Evolutionary conservation across 2,329 filamentous ascomycete species (phyloP), one percentile per base, ranked within the genome.

Genomic region (Paecilomyces fulvus): DNA sequence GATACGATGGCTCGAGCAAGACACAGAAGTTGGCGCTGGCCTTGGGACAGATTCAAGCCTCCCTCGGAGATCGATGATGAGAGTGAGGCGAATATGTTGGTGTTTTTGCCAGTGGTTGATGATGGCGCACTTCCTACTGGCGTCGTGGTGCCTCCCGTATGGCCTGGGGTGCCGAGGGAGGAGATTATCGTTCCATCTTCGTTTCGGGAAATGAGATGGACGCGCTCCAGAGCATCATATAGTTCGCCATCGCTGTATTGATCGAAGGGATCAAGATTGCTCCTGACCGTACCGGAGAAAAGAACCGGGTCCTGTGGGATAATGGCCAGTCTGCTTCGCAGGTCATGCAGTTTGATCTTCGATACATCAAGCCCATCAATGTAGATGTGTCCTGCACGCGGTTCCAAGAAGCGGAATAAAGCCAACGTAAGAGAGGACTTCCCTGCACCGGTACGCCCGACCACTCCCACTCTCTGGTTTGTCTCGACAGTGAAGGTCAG

Each of bases 271-370:
- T 94, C 89, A 3, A 94, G 79, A 64, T 92, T 92, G 49, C 80
- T 84, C 48, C 89, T 80, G 20, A 94, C 77, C 0, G 88, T 91
- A 21, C 90, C 89, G 0, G 86, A 89, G 73, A 94, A 92, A 6
- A 94, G 79, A 1, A 92, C 88, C 0, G 89, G 89, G 62, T 92
- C 89, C 73, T 91, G 87, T 1, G 89, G 89, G 55, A 94, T 92
- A 62, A 94, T 92, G 37, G 88, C 87, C 0, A 94, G 73, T 0
- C 88, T 80, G n/a, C 83, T 86, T 23, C 89, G 82, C 10, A 94
- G 76, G 55, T 87, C 83, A 56, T 87, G 80, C 0, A 92, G 78
- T 55, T 81, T 82, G 64, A 92, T 82, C 64, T 82, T 86, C 21
- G 86, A 85, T 53, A 91, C 88, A 65, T 92, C 87, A 11, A 90